Conservation (phyloP, 345 rosid genomes). For the Populus ilicifolia region DNA sequence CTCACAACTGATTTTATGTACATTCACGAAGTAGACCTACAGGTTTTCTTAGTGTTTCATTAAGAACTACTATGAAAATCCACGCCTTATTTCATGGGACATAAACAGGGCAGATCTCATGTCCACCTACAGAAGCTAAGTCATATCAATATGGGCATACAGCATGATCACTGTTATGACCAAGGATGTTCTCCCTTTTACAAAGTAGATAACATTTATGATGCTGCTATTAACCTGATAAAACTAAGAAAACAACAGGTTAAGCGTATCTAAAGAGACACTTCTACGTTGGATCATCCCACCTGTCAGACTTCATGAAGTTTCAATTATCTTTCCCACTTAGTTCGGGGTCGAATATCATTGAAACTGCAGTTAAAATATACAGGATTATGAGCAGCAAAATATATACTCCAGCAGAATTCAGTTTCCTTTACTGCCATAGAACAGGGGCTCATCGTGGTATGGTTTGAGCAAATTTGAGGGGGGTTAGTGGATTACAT, state of each 20-base stretch:
- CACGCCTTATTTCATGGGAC: neutral
- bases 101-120: neutral
- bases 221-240: neutral
- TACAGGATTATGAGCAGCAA: neutral
- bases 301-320: neutral
- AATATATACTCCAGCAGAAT: neutral
- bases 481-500: neutral
- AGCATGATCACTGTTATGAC: neutral
- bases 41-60: neutral
- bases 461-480: neutral
- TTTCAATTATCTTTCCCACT: neutral
- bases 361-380: neutral
- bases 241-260: neutral
- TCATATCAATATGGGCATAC: neutral
- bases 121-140: neutral
- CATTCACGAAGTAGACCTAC: neutral
- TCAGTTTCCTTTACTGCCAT: neutral
- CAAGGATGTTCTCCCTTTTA: neutral
- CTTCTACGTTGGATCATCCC: conserved; percentile 2
- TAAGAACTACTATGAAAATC: neutral
- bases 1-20: neutral
- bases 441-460: neutral
- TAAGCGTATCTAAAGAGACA: neutral
- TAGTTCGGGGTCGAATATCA: neutral
- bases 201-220: neutral